Base-by-base conservation (phyloP, 225 moss, liverwort and hornwort genomes). In the Straminergon stramineum region DNA sequence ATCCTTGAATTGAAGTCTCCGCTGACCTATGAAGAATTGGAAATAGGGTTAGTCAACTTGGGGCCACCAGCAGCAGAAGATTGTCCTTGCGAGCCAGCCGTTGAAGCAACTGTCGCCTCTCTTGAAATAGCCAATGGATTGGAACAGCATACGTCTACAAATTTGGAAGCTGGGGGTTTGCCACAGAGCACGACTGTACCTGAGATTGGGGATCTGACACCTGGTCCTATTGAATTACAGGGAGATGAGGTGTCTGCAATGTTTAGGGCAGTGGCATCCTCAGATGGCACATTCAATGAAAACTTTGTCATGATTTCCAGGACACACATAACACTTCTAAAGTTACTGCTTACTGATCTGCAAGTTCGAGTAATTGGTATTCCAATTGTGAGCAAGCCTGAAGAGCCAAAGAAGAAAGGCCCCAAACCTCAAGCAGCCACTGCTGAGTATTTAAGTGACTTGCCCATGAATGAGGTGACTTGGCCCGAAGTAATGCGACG, bases 401-500 rank as follows among this genome's bases (percentile, higher is more conserved):
- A 99, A 67, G 97, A 99, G 90, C 95, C 94, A n/a, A 99, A 96
- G 82, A 97, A 96, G 70, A 95, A 95, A 90, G 96, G 97, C 80
- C 93, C 96, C 26, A 97, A 97, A 84, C 93, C 95, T 28, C 90
- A 70, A 61, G 89, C 85, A 34, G 85, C 89, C 82, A 78, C 90
- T 84, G 91, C 95, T 86, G 93, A 97, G 64, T 94, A 96, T 88
- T 89, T 92, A 81, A 96, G 91, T 56, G 97, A 96, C 73, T 92
- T 99, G 76, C 96, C 97, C 56, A 90, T 96, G 81, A 99, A 99
- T 92, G 96, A 95, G 86, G 93, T 98, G 80, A 99, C 97, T 57
- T 99, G 99, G 99, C 97, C 97, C 69, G 99, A 99, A 93, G 92
- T 99, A 84, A 90, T 97, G 81, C 97, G 97, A 81, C 97, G 99